Evolutionary conservation across 768 basidiomycete species (phyloP), one percentile per base, ranked within the genome.

Genomic region (Mycena polygramma): DNA sequence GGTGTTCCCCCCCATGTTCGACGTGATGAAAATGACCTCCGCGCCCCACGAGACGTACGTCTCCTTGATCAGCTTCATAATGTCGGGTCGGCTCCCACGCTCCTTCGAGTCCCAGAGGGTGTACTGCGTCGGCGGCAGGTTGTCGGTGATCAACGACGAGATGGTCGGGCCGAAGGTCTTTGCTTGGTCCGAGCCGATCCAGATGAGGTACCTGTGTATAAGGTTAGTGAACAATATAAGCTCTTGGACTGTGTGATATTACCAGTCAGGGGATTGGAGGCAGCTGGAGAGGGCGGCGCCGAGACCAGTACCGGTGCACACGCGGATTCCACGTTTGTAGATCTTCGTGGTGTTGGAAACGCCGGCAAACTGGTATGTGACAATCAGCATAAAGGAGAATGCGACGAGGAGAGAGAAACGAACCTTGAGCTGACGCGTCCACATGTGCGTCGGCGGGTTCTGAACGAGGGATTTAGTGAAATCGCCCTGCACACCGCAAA

Each of bases 401-500:
- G n/a, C n/a, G n/a, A n/a, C n/a, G n/a, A n/a, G n/a, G n/a, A n/a
- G n/a, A n/a, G n/a, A n/a, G n/a, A n/a, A n/a, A 70, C 81, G 6
- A 66, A 91, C 92, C 88, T 94, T 94, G 26, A 94, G 82, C 79
- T 94, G 84, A 66, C 93, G 86, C 14, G 93, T 94, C 93, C 93
- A 94, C 43, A 94, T 81, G 72, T 84, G 85, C 53, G 82, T 86
- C 13, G 93, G 93, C 20, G 92, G 93, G 75, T 92, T 83, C 57
- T 91, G 86, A 68, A 94, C 90, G 14, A 94, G 88, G 11, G 7
- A 20, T 4, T 85, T 86, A 57, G 93, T 94, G 78, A 94, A 94
- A 79, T 94, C 93, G 49, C 93, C 89, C 81, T 94, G 92, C n/a
- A 94, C 92, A 74, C 93, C 93, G 75, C 93, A 94, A 65, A 94